Conservation (phyloP, 768 basidiomycete species). For the Mycena alexandri region DNA sequence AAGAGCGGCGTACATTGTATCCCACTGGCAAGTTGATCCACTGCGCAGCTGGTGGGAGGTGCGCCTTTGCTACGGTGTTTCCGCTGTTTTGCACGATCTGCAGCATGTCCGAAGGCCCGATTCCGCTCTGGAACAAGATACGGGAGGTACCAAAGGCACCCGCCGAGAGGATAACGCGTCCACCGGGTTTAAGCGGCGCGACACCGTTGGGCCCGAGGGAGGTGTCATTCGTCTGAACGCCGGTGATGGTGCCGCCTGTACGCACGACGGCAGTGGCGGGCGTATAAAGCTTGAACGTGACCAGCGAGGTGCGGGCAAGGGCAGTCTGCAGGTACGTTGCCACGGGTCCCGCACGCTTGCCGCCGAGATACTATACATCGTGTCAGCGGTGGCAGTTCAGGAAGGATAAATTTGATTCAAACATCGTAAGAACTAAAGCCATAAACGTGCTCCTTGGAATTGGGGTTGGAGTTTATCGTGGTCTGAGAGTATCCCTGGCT, state of each 20-base stretch:
- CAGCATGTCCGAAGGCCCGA: conserved; percentile 72
- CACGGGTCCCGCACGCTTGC: conserved; percentile 68
- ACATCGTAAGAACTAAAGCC: conserved; percentile 65
- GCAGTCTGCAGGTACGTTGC: conserved; percentile 74
- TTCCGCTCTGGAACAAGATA: conserved; percentile 71
- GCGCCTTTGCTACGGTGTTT: no score
- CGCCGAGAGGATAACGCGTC: conserved; percentile 72
- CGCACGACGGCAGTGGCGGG: conserved; percentile 67
- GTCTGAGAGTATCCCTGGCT: conserved; percentile 63
- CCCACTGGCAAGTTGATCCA: no score
- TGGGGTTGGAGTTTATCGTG: conserved; percentile 68
- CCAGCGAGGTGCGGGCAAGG: conserved; percentile 59
- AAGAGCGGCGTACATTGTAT: no score
- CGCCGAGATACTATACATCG: conserved; percentile 52
- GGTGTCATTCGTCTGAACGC: conserved; percentile 73
- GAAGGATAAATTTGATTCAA: not conserved
- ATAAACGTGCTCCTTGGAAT: conserved; percentile 70
- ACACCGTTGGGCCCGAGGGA: conserved; percentile 67
- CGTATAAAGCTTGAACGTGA: conserved; percentile 62
- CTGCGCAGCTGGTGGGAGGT: no score
- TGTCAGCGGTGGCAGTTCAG: not conserved
- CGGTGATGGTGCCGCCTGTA: conserved; percentile 66
- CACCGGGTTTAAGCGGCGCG: conserved; percentile 64
- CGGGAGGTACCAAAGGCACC: conserved; percentile 70
- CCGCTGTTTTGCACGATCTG: conserved; percentile 53